Evolutionary conservation across 257 asterid species (phyloP).

Genomic region (Nemophila menziesii): DNA sequence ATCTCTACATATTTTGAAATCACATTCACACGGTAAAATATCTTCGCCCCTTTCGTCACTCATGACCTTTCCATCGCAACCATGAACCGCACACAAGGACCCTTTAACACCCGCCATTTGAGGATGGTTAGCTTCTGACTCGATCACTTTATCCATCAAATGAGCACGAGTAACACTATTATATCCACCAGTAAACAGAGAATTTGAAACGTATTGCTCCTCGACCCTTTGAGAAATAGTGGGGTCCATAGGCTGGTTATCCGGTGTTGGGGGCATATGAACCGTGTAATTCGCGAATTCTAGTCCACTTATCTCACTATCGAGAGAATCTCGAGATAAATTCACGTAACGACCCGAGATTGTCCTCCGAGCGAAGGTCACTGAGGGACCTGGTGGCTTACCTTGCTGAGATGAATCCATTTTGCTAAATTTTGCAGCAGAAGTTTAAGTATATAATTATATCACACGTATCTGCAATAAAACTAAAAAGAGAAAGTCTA

Average conservation of each 20-base stretch:
- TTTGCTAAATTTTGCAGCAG: slow-evolving; percentile 9
- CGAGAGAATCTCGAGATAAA: slow-evolving; percentile 79
- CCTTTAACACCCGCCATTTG: slow-evolving; percentile 92
- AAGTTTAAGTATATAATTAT: slow-evolving; percentile 9
- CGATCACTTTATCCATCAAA: slow-evolving; percentile 92
- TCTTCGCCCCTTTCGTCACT: slow-evolving; percentile 77
- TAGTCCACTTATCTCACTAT: slow-evolving; percentile 64
- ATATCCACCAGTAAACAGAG: slow-evolving; percentile 79
- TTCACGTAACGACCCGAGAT: slow-evolving; percentile 80
- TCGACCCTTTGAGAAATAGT: slow-evolving; percentile 75
- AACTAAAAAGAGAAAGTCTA: slow-evolving; percentile 4
- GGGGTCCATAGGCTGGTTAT: slow-evolving; percentile 87
- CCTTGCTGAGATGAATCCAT: slow-evolving; percentile 54
- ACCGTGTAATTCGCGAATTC: slow-evolving; percentile 70
- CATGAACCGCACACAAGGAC: slow-evolving; percentile 63
- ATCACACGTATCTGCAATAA: slow-evolving; percentile 31
- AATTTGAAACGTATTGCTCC: slow-evolving; percentile 80
- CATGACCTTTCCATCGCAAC: slow-evolving; percentile 86
- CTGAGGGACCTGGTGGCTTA: slow-evolving; percentile 30
- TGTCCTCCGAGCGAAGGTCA: slow-evolving; percentile 68
- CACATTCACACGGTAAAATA: slow-evolving; percentile 79
- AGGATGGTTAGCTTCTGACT: slow-evolving; percentile 72
- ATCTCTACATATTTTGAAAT: slow-evolving; percentile 80
- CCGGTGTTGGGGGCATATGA: slow-evolving; percentile 90
- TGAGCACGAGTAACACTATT: slow-evolving; percentile 85